Evolutionary conservation across 257 asterid genomes (phyloP).

Genomic region (Verbascum thapsus): DNA sequence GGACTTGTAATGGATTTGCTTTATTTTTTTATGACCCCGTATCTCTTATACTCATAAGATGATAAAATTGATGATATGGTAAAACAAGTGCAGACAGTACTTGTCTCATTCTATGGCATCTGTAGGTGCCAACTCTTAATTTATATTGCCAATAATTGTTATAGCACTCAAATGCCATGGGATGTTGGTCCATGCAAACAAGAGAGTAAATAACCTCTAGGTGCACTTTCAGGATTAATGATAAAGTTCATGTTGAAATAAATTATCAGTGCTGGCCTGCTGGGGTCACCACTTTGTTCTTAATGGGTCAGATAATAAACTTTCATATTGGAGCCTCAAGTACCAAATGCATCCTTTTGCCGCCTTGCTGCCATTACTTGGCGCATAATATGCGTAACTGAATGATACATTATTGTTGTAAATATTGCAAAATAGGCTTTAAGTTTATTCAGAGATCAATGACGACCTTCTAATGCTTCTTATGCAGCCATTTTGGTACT

Average conservation of each 20-base stretch:
- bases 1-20: constrained; percentile 7
- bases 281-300: not conserved
- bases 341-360: constrained; percentile 1
- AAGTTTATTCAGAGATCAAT: constrained; percentile 10
- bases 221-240: constrained; percentile 18
- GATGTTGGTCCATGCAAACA: constrained; percentile 13
- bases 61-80: too few relatives aligned
- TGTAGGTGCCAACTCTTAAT: constrained; percentile 17
- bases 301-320: not conserved
- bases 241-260: constrained; percentile 1
- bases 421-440: constrained; percentile 1
- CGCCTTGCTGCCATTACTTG: constrained; percentile 17
- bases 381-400: not conserved
- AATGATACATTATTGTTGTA: not conserved
- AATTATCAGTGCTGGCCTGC: not conserved
- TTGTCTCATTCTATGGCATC: constrained; percentile 16
- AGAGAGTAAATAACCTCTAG: constrained; percentile 10
- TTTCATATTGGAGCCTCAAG: constrained; percentile 20
- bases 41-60: too few relatives aligned
- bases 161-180: constrained; percentile 19
- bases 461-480: constrained; percentile 18
- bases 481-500: not conserved
- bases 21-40: constrained; percentile 13
- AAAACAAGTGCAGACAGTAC: constrained; percentile 20
- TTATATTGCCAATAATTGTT: constrained; percentile 12